Percentiles rank a stretch among this genome's conserved stretches.
phyloP scores from a whole-genome alignment of 2,329 filamentous ascomycete genomes.

The Magnaporthiopsis rhizophila region DNA sequence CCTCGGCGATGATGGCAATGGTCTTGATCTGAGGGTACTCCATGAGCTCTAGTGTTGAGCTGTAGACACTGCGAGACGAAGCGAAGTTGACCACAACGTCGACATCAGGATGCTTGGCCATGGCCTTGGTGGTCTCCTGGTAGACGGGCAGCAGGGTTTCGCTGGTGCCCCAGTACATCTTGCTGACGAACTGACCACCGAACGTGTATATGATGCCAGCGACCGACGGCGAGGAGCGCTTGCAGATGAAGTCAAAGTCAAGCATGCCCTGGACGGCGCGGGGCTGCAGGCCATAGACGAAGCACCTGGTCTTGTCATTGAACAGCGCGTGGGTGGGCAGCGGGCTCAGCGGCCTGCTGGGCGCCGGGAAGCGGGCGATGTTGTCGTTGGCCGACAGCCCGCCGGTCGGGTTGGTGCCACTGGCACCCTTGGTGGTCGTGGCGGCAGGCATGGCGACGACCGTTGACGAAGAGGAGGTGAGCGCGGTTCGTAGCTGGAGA shows the following conservation, averaged over 20 bases:
- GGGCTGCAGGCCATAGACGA: slow-evolving; percentile 98
- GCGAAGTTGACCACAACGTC: slow-evolving; percentile 99
- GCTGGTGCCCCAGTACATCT: slow-evolving; percentile 99
- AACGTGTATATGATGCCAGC: slow-evolving; percentile 99
- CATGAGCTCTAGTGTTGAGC: slow-evolving; percentile 98
- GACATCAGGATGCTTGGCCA: slow-evolving; percentile 93
- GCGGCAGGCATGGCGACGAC: slow-evolving; percentile 41
- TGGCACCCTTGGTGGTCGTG: slow-evolving; percentile 39
- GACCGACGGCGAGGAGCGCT: slow-evolving; percentile 90
- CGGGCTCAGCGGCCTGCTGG: slow-evolving; percentile 83
- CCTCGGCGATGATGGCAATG: slow-evolving; percentile 98
- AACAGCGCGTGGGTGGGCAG: slow-evolving; percentile 85
- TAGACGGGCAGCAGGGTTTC: slow-evolving; percentile 98
- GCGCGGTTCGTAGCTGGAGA: slow-evolving; percentile 2
- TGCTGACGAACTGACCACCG: slow-evolving; percentile 99
- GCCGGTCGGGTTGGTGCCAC: slow-evolving; percentile 34
- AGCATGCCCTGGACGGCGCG: slow-evolving; percentile 88
- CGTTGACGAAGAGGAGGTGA: slow-evolving; percentile 6
- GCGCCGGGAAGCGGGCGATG: slow-evolving; percentile 90
- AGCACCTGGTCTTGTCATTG: slow-evolving; percentile 99
- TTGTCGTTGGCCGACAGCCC: slow-evolving; percentile 86
- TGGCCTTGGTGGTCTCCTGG: slow-evolving; percentile 85
- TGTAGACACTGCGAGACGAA: slow-evolving; percentile 97
- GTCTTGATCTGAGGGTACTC: slow-evolving; percentile 93
- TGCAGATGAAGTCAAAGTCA: slow-evolving; percentile 99